phyloP scores from a whole-genome alignment of 768 basidiomycete genomes.

The Chalciporus piperatus region DNA sequence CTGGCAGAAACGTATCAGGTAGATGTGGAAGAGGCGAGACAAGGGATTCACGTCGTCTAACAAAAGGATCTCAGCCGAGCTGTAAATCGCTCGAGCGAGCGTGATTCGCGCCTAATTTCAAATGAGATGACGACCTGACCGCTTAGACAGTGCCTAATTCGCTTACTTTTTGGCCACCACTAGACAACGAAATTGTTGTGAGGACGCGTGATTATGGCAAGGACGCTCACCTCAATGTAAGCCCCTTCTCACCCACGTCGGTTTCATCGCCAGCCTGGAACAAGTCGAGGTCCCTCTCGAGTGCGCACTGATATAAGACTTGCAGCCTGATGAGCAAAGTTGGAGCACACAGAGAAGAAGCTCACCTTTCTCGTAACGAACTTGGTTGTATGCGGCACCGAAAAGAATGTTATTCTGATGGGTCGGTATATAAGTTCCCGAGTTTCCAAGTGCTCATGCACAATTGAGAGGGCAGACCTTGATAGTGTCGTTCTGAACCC shows the following conservation, averaged over 20 bases:
- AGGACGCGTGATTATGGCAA: neutral
- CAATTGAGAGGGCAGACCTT: conserved; percentile 45
- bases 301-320: conserved; percentile 38
- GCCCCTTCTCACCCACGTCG: conserved; percentile 29
- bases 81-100: conserved; percentile 57
- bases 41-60: conserved; percentile 56
- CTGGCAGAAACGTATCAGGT: neutral
- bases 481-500: conserved; percentile 41
- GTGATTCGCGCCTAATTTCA: conserved; percentile 43
- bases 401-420: conserved; percentile 44
- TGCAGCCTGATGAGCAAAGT: neutral
- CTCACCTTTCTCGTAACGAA: conserved; percentile 38
- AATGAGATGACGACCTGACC: too few species aligned
- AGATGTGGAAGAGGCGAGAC: neutral
- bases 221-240: conserved; percentile 41
- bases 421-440: conserved; percentile 58
- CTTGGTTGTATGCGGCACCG: conserved; percentile 38
- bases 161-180: conserved; percentile 54
- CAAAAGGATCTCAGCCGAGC: conserved; percentile 56
- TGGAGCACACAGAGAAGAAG: neutral
- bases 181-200: conserved; percentile 7
- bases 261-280: conserved; percentile 61
- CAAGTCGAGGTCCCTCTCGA: conserved; percentile 41
- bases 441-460: conserved; percentile 35
- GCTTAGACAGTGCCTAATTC: too few species aligned